Conservation (phyloP, 2,329 filamentous ascomycete genomes). For the Xylogone sp. region DNA sequence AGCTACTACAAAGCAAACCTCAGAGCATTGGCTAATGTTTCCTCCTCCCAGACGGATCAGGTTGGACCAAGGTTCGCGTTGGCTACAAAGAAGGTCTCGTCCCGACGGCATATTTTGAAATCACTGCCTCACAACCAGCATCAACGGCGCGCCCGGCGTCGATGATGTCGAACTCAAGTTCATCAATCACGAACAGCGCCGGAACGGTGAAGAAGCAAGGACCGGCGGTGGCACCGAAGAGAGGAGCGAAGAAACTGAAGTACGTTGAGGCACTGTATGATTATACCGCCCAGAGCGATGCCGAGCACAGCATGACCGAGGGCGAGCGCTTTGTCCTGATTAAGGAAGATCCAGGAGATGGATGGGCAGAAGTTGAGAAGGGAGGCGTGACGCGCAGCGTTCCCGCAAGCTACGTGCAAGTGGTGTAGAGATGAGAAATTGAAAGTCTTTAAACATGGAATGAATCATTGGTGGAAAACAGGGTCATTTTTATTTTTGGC, state of each 20-base stretch:
- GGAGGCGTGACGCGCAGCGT: slow-evolving; percentile 84
- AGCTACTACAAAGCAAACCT: neutral
- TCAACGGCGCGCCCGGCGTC: slow-evolving; percentile 59
- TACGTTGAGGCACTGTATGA: slow-evolving; percentile 94
- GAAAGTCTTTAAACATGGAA: neutral
- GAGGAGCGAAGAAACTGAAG: slow-evolving; percentile 88
- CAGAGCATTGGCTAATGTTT: slow-evolving; percentile 27
- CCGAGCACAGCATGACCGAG: slow-evolving; percentile 85
- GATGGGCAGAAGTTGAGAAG: slow-evolving; percentile 96
- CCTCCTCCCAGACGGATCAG: slow-evolving; percentile 67
- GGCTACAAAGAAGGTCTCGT: slow-evolving; percentile 80
- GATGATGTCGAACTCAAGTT: slow-evolving; percentile 74
- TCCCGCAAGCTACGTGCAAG: slow-evolving; percentile 87
- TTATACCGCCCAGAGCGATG: slow-evolving; percentile 79
- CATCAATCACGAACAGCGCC: slow-evolving; percentile 30
- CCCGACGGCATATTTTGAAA: slow-evolving; percentile 79
- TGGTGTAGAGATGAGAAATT: slow-evolving; percentile 13
- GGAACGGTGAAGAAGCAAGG: slow-evolving; percentile 41
- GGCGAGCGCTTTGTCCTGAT: slow-evolving; percentile 91
- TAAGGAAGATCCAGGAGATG: slow-evolving; percentile 83
- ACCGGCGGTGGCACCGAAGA: slow-evolving; percentile 76
- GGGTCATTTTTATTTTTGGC: neutral
- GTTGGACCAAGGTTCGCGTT: slow-evolving; percentile 82
- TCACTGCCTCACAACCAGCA: slow-evolving; percentile 40
- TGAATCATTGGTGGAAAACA: neutral